A percentile compares a stretch with the other conserved stretches of the same genome.
Conservation (phyloP, 1,139 yeast species). For the Taphrina deformans region DNA sequence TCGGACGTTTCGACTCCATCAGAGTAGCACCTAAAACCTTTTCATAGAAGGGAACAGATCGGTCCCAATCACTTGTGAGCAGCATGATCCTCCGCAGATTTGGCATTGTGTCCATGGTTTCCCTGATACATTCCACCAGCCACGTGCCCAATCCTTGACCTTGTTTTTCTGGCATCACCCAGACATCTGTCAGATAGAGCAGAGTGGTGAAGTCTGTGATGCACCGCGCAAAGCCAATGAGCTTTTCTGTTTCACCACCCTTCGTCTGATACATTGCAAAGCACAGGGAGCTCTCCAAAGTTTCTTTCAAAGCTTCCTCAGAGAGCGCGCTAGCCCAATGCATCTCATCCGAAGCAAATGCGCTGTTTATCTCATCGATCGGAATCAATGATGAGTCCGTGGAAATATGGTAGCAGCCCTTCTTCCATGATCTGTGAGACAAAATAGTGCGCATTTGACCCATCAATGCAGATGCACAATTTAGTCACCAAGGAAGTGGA, state of each 20-base stretch:
- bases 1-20: neutral
- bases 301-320: neutral
- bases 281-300: neutral
- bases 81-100: neutral
- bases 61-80: neutral
- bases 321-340: neutral
- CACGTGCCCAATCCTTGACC: slow-evolving; percentile 1
- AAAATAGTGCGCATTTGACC: neutral
- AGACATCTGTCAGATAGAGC: neutral
- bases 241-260: neutral
- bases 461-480: too few relatives aligned
- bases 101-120: neutral
- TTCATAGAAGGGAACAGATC: neutral
- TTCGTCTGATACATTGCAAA: neutral
- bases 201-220: neutral
- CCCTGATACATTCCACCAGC: neutral
- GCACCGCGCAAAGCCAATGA: neutral
- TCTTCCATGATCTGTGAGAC: neutral
- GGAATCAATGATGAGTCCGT: neutral
- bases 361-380: neutral
- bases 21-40: neutral
- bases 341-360: neutral
- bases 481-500: too few relatives aligned
- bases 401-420: neutral
- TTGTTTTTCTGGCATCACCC: neutral